Conservation (phyloP, 352 stramenopile genomes). For the Globisporangium canariense region DNA sequence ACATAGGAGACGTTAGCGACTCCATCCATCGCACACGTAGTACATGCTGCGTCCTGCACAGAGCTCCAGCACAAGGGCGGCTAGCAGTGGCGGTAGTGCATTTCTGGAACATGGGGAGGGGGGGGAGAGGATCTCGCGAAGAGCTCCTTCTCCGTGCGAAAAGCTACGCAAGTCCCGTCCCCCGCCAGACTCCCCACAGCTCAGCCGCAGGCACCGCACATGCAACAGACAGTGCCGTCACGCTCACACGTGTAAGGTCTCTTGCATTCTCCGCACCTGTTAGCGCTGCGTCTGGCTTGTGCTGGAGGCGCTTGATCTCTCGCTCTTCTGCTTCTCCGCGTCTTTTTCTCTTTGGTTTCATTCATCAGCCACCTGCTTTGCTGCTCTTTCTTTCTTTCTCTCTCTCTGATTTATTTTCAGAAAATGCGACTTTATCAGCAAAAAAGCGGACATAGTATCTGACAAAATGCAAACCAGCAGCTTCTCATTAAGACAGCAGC, state of each 20-base stretch:
- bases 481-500: too few relatives aligned
- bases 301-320: background rate
- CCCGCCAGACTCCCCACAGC: background rate
- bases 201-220: background rate
- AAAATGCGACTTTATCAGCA: too few relatives aligned
- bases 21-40: background rate
- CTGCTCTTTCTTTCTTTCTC: too few relatives aligned
- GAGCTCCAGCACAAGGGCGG: background rate
- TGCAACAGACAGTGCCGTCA: too few relatives aligned
- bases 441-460: too few relatives aligned
- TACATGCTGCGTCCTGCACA: background rate
- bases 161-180: background rate
- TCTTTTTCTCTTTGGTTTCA: slow-evolving; percentile 3
- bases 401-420: too few relatives aligned
- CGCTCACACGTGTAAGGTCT: background rate
- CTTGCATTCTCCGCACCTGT: background rate
- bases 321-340: background rate
- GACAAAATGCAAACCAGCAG: too few relatives aligned
- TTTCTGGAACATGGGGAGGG: background rate
- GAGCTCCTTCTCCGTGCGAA: background rate
- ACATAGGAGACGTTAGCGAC: background rate
- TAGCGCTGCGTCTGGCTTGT: background rate
- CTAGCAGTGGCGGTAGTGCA: background rate
- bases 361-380: background rate
- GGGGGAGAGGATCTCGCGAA: background rate